phyloP scores from a whole-genome alignment of 2,329 filamentous ascomycete species.

The Colletotrichum sidae region DNA sequence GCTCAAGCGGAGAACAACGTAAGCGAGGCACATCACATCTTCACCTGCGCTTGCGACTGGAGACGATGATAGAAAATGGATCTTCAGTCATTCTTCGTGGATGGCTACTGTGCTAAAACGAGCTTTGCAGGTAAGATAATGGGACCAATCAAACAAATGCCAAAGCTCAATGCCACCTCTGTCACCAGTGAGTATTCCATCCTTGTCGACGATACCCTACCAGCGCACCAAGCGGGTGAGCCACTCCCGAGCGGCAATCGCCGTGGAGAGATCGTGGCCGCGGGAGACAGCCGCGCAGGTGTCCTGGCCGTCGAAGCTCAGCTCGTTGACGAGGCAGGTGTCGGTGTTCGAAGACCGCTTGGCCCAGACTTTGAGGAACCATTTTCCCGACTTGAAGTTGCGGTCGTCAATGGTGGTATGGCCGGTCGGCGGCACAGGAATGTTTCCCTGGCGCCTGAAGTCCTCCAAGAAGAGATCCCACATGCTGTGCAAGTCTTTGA shows the following conservation, averaged over 20 bases:
- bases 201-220: neutral
- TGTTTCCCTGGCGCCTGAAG: conserved; percentile 40
- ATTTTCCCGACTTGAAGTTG: conserved; percentile 42
- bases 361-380: conserved; percentile 20
- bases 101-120: conserved; percentile 31
- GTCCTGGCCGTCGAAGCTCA: conserved; percentile 2
- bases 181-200: neutral
- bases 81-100: conserved; percentile 27
- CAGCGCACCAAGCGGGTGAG: neutral
- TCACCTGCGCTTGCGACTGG: too few relatives aligned
- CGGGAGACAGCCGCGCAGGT: neutral
- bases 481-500: conserved; percentile 13
- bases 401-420: conserved; percentile 54
- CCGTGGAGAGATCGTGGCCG: conserved; percentile 7
- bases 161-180: neutral
- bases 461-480: conserved; percentile 14
- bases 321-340: conserved; percentile 8
- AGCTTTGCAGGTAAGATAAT: conserved; percentile 34
- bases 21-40: too few relatives aligned
- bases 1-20: too few relatives aligned
- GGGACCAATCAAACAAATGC: conserved; percentile 31
- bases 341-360: conserved; percentile 5
- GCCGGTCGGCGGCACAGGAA: conserved; percentile 48
- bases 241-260: neutral
- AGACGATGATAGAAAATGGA: conserved; percentile 16